phyloP scores from a whole-genome alignment of 495 filamentous ascomycete genomes.

The Aspergillus campestris region DNA sequence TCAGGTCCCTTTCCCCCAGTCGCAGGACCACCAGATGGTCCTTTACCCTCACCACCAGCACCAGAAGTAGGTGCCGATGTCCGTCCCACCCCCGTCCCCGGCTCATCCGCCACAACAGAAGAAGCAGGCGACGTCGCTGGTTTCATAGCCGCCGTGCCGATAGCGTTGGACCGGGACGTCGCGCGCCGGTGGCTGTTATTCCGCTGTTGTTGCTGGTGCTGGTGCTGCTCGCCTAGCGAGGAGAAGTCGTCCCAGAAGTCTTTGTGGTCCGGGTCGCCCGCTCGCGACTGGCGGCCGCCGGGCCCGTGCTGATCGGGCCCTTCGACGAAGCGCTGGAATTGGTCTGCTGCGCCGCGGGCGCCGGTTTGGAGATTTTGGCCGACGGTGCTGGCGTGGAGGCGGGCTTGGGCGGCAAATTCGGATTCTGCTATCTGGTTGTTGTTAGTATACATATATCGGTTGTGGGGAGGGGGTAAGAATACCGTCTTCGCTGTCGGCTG shows the following conservation, averaged over 20 bases:
- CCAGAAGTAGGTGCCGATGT: slow-evolving; percentile 10
- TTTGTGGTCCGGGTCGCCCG: slow-evolving; percentile 56
- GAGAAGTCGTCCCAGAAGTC: slow-evolving; percentile 85
- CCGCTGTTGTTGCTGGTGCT: no score
- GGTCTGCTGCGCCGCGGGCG: slow-evolving; percentile 61
- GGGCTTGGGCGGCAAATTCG: slow-evolving; percentile 80
- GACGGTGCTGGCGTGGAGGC: slow-evolving; percentile 55
- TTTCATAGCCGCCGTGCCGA: slow-evolving; percentile 69
- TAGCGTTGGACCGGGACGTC: slow-evolving; percentile 34
- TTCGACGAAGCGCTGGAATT: slow-evolving; percentile 79
- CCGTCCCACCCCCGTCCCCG: no score
- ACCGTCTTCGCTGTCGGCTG: slow-evolving; percentile 86
- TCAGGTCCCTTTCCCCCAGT: slow-evolving; percentile 24
- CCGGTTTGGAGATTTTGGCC: slow-evolving; percentile 58
- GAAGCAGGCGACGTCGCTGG: slow-evolving; percentile 37
- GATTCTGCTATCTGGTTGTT: slow-evolving; percentile 61
- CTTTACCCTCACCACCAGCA: slow-evolving; percentile 31
- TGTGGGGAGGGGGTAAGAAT: slow-evolving; percentile 13
- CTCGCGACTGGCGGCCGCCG: slow-evolving; percentile 5
- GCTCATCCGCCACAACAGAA: background rate
- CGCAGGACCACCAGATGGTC: slow-evolving; percentile 18
- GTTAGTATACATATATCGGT: background rate
- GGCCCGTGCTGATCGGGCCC: slow-evolving; percentile 33
- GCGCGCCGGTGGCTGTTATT: slow-evolving; percentile 26
- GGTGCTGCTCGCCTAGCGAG: slow-evolving; percentile 45